Conservation (phyloP, 2,329 filamentous ascomycete species). For the Stachybotrys chlorohalonatus region DNA sequence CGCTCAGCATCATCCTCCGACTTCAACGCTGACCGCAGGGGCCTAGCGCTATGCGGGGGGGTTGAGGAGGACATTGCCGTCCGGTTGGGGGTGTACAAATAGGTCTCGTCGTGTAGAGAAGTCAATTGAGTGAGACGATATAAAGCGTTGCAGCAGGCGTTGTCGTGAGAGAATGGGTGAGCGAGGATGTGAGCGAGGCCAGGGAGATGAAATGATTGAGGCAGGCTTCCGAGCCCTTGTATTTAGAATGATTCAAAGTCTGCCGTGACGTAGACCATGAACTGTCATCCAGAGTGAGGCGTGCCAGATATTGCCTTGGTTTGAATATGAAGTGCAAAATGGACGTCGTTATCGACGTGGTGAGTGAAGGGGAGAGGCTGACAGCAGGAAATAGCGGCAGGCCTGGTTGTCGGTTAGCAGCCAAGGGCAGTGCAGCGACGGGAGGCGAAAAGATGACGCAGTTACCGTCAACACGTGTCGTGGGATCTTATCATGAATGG, state of each 20-base stretch:
- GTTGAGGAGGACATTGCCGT: neutral
- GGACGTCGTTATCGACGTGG: neutral
- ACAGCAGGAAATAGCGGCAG: neutral
- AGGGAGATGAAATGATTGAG: no score
- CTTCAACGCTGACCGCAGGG: conserved; percentile 35
- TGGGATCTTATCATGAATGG: no score
- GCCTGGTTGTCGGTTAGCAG: neutral
- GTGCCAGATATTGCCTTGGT: no score
- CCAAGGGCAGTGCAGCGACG: neutral
- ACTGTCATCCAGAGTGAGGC: no score
- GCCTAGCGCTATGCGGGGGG: conserved; percentile 13
- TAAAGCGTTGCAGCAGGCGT: no score
- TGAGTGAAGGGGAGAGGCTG: neutral
- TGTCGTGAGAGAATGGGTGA: no score
- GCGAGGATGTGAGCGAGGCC: no score
- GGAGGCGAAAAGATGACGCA: neutral
- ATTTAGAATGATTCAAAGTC: no score
- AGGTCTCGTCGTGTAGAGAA: no score
- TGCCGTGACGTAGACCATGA: no score
- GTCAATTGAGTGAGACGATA: no score
- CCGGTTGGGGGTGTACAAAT: neutral
- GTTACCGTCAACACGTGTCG: neutral
- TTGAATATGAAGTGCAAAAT: neutral
- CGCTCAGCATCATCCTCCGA: conserved; percentile 30
- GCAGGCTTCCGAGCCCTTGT: no score